phyloP scores from a whole-genome alignment of 139 green algal species.

The Coelastrella sp. region DNA sequence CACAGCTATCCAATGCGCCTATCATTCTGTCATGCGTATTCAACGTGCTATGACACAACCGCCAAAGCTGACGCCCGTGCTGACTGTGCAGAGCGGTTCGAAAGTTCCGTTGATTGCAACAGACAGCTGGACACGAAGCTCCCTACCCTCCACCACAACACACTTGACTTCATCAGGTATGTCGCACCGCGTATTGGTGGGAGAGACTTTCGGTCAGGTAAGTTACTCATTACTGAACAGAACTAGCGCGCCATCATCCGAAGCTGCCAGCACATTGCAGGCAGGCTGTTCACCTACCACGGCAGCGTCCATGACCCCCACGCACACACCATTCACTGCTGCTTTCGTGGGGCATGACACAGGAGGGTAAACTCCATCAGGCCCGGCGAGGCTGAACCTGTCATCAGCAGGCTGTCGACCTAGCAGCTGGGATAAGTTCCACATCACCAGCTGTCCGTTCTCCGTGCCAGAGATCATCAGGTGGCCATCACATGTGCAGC shows the following conservation, averaged over 20 bases:
- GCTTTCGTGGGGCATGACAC: slow-evolving; percentile 43
- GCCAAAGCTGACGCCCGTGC: background rate
- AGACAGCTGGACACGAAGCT: background rate
- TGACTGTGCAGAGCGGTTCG: background rate
- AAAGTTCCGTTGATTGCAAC: background rate
- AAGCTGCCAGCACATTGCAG: slow-evolving; percentile 41
- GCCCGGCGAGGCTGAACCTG: slow-evolving; percentile 35
- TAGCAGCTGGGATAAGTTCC: slow-evolving; percentile 60
- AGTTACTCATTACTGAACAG: slow-evolving; percentile 31
- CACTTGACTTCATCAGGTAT: no score
- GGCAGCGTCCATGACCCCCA: background rate
- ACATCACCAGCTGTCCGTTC: slow-evolving; percentile 68
- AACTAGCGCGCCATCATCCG: slow-evolving; percentile 55
- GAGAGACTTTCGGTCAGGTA: background rate
- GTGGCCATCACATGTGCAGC: slow-evolving; percentile 62
- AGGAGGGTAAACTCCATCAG: slow-evolving; percentile 55
- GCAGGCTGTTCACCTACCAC: background rate
- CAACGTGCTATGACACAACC: no score
- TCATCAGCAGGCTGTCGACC: background rate
- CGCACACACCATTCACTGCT: slow-evolving; percentile 55
- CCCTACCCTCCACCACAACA: no score
- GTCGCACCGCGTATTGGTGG: no score
- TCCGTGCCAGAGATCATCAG: slow-evolving; percentile 69
- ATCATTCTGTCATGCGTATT: no score
- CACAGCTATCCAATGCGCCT: no score